phyloP scores from a whole-genome alignment of 441 rosid species.

The Gossypium gossypioides region DNA sequence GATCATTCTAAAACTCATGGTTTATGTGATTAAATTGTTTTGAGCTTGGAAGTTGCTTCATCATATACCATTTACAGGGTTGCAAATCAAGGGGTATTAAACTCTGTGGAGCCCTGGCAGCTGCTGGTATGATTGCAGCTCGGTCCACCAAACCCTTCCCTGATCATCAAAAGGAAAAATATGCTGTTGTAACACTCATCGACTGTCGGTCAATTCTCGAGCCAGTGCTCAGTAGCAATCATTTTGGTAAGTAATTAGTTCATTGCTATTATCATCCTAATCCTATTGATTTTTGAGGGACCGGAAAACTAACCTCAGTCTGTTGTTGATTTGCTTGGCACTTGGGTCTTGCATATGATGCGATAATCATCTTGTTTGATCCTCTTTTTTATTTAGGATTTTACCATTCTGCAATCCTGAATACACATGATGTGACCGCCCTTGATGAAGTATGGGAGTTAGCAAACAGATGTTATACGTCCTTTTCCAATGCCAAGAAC shows the following conservation, averaged over 20 bases:
- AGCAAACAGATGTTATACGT: constrained; percentile 42
- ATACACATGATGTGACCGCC: constrained; percentile 52
- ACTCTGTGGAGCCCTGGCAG: constrained; percentile 54
- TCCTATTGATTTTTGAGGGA: not conserved
- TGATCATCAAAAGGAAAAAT: constrained; percentile 42
- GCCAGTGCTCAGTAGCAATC: constrained; percentile 42
- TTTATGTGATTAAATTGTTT: not conserved
- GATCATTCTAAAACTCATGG: not conserved
- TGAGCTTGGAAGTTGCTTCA: not conserved
- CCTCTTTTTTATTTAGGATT: constrained; percentile 39
- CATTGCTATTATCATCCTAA: not conserved
- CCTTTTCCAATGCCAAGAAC: constrained; percentile 44
- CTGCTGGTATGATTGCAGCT: constrained; percentile 69
- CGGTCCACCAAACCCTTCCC: constrained; percentile 37
- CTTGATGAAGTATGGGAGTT: constrained; percentile 61
- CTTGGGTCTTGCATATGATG: not conserved
- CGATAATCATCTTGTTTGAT: not conserved
- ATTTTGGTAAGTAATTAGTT: constrained; percentile 37
- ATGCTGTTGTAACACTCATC: constrained; percentile 58
- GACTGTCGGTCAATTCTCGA: constrained; percentile 72
- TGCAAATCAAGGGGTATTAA: constrained; percentile 65
- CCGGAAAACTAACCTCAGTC: too few species aligned
- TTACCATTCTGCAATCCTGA: constrained; percentile 67
- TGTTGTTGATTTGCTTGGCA: not conserved
- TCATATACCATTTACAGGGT: constrained; percentile 28